A percentile compares a stretch with the other conserved stretches of the same genome.
These are phyloP conservation scores for Flaveria linearis DNA, from an alignment of 129 eudicot species.

Conservation along the genomic window DNA sequence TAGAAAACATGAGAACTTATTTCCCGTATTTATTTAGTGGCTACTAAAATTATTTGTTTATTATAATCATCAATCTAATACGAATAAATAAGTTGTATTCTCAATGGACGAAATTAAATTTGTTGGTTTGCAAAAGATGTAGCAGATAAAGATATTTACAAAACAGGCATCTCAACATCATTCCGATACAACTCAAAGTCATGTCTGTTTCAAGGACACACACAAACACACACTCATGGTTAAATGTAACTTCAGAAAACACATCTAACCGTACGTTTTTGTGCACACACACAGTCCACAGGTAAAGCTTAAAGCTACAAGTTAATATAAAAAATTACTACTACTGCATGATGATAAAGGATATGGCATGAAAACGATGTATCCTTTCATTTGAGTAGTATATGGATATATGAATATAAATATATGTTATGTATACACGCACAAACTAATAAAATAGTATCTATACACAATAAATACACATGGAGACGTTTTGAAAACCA, in stretches of 20 bases:
- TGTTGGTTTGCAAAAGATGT: constrained; percentile 15
- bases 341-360: constrained; percentile 26
- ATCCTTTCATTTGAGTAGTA: background rate
- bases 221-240: constrained; percentile 40
- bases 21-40: background rate
- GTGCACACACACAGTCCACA: constrained; percentile 33
- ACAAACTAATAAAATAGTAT: too few relatives aligned
- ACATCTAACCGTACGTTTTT: constrained; percentile 30
- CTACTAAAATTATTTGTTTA: background rate
- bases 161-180: constrained; percentile 42
- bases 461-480: too few relatives aligned
- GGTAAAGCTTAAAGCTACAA: constrained; percentile 29
- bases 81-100: background rate
- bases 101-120: background rate
- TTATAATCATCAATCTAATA: background rate
- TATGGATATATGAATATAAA: too few relatives aligned
- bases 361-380: constrained; percentile 39
- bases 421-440: too few relatives aligned
- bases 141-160: constrained; percentile 24
- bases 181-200: constrained; percentile 47
- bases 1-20: background rate
- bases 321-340: constrained; percentile 32
- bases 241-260: constrained; percentile 45
- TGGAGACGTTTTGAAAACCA: too few relatives aligned
- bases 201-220: constrained; percentile 49